Evolutionary conservation across 371 early-diverging fungal species (phyloP).

Genomic region (Apophysomyces sp.): DNA sequence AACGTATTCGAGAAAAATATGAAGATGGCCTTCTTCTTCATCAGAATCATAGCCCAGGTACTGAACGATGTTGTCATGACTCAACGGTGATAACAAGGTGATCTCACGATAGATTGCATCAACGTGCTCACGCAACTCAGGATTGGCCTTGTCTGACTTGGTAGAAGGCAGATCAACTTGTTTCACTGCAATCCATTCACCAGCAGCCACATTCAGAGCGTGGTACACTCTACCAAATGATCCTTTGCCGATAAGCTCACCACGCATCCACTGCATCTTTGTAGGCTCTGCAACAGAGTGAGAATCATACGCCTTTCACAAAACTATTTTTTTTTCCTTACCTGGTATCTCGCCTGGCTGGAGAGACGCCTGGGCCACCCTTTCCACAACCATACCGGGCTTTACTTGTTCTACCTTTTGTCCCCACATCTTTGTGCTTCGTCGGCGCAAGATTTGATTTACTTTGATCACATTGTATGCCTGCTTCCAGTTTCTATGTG

Average conservation of each 20-base stretch:
- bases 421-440: conserved; percentile 69
- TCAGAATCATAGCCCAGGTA: conserved; percentile 75
- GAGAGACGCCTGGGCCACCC: conserved; percentile 3
- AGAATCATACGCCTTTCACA: not conserved
- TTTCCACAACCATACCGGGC: conserved; percentile 40
- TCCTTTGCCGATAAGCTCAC: conserved; percentile 94
- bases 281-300: conserved; percentile 19
- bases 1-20: conserved; percentile 97
- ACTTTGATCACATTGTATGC: conserved; percentile 38
- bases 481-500: conserved; percentile 43
- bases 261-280: conserved; percentile 79
- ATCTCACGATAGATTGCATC: conserved; percentile 47
- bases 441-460: conserved; percentile 43
- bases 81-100: conserved; percentile 58
- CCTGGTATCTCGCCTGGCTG: conserved; percentile 29
- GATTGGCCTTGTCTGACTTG: conserved; percentile 47
- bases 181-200: conserved; percentile 97
- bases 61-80: conserved; percentile 92
- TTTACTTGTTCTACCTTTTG: conserved; percentile 57
- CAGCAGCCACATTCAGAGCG: conserved; percentile 83
- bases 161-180: conserved; percentile 85
- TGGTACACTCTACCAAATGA: conserved; percentile 97
- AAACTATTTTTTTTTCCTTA: conserved; percentile 8
- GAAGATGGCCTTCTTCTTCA: conserved; percentile 68
- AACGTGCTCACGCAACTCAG: conserved; percentile 32